phyloP scores from a whole-genome alignment of 192 early-diverging fungal species.

The Coemansia aciculifera region DNA sequence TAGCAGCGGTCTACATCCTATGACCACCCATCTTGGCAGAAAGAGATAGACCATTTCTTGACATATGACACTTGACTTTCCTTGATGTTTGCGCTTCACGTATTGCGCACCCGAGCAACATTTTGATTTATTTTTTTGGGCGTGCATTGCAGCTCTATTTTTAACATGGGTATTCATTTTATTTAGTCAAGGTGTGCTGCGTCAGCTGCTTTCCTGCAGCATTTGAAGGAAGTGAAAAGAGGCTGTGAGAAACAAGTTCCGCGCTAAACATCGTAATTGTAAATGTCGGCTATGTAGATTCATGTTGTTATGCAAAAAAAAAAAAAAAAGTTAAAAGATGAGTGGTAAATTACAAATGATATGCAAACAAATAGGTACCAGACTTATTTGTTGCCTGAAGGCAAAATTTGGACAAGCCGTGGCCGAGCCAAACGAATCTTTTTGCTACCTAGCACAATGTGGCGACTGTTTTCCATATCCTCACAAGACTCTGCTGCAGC shows the following conservation, averaged over 20 bases:
- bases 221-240: neutral
- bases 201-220: neutral
- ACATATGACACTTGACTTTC: neutral
- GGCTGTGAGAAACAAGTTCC: neutral
- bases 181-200: neutral
- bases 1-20: slow-evolving; percentile 7
- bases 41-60: neutral
- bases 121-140: neutral
- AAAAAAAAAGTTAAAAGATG: neutral
- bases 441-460: slow-evolving; percentile 41
- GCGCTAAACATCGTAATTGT: neutral
- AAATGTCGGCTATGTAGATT: neutral
- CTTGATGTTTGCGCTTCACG: neutral
- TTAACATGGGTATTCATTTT: neutral
- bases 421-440: slow-evolving; percentile 44
- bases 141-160: neutral
- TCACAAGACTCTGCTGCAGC: slow-evolving; percentile 3
- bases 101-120: neutral
- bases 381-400: slow-evolving; percentile 14
- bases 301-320: neutral
- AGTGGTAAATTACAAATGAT: slow-evolving; percentile 1
- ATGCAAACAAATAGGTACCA: neutral
- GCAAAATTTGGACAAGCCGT: slow-evolving; percentile 32
- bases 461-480: slow-evolving; percentile 9
- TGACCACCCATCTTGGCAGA: slow-evolving; percentile 24